A percentile compares a stretch with the other conserved stretches of the same genome.
Conservation (phyloP, 1,284 basidiomycete genomes). For the Pascua sp. region DNA sequence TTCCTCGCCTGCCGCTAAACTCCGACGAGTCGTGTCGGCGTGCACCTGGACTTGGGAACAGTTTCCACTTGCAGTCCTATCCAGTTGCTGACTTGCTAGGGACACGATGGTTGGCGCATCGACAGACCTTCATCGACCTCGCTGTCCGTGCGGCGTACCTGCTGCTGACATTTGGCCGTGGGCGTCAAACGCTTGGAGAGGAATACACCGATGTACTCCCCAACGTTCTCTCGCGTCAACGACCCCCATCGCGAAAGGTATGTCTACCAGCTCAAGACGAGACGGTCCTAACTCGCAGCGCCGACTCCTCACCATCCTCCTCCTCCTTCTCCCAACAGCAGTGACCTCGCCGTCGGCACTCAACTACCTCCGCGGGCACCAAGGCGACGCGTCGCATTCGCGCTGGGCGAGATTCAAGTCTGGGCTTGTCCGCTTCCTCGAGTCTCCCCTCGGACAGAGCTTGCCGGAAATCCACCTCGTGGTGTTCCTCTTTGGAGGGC, state of each 20-base stretch:
- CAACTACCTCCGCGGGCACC: constrained; percentile 50
- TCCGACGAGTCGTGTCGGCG: no score
- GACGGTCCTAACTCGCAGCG: constrained; percentile 24
- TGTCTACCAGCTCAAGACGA: neutral
- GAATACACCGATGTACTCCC: constrained; percentile 87
- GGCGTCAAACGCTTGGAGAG: constrained; percentile 78
- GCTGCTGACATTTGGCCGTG: constrained; percentile 72
- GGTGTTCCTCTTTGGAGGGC: constrained; percentile 72
- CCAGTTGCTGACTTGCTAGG: constrained; percentile 53
- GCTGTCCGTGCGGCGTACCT: constrained; percentile 69
- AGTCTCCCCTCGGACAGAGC: constrained; percentile 34
- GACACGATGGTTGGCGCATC: constrained; percentile 76
- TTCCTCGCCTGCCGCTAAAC: no score
- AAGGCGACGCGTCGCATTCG: constrained; percentile 6
- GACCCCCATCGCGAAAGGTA: constrained; percentile 25
- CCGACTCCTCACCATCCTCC: constrained; percentile 61
- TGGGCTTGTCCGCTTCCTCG: constrained; percentile 25
- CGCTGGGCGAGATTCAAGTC: constrained; percentile 8
- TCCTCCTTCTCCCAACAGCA: constrained; percentile 60
- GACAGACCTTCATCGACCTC: constrained; percentile 75
- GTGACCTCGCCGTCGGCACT: constrained; percentile 46
- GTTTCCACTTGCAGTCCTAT: no score
- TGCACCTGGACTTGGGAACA: no score
- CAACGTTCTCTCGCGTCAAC: constrained; percentile 51
- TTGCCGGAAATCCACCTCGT: constrained; percentile 70